Evolutionary conservation across 768 basidiomycete genomes (phyloP), one percentile per base, ranked within the genome.

Genomic region (Cystobasidiopsis lactophilus): DNA sequence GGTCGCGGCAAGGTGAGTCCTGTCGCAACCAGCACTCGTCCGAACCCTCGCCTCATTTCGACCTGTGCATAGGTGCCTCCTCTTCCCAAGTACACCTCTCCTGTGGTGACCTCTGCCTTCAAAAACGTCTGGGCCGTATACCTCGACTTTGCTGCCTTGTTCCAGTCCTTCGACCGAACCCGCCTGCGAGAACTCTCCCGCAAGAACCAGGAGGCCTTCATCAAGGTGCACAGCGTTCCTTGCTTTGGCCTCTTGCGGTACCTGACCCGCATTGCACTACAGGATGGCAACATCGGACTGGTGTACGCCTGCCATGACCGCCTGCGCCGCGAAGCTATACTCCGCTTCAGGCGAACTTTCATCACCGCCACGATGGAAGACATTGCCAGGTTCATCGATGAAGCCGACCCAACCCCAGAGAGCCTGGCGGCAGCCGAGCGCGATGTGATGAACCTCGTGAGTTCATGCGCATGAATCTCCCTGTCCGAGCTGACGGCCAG

Each of bases 241-340:
- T 35, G 7, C 33, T 7, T 35, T 16, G 33, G 33, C n/a, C 29
- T 27, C 16, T 4, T 24, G 19, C 41, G 14, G 24, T 47, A 16
- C 41, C 16, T 26, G 23, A 47, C 26, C 11, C 9, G 23, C 16
- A 21, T 13, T 27, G 29, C 10, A 9, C 24, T n/a, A 27, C 45
- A 47, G 45, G 45, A 47, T 47, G 45, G 45, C 29, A 47, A 47
- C 30, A 24, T 24, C 29, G 45, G 45, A 4, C n/a, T 47, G 30
- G 23, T 30, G 30, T 16, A 24, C 29, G 21, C 11, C 14, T 47
- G 45, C 45, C 23, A 24, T 23, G 11, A 47, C 24, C 45, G 45
- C 14, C 26, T 47, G 16, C 23, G 45, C 16, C 24, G 14, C 16
- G 30, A 47, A 29, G 45, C 45, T n/a, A 47, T 47, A 9, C 30